These are phyloP conservation scores for Candida pini DNA, from an alignment of 805 yeast species.

Conservation along the genomic window DNA sequence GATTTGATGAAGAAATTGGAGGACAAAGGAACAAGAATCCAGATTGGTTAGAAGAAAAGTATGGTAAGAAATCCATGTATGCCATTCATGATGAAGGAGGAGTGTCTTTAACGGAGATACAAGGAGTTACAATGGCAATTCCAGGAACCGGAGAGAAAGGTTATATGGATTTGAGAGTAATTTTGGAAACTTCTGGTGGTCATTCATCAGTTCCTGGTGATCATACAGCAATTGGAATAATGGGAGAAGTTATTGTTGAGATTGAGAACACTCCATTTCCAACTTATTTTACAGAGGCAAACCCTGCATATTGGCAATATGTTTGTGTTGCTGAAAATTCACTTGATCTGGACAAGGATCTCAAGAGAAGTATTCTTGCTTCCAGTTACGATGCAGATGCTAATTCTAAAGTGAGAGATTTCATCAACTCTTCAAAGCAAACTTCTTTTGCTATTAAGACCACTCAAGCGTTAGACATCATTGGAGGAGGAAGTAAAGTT, in stretches of 20 bases:
- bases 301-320: slow-evolving; percentile 52
- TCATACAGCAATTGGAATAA: slow-evolving; percentile 70
- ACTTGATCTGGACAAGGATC: slow-evolving; percentile 20
- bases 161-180: slow-evolving; percentile 36
- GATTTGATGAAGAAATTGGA: slow-evolving; percentile 72
- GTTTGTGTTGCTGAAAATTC: slow-evolving; percentile 52
- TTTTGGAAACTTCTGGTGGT: slow-evolving; percentile 63
- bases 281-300: slow-evolving; percentile 40
- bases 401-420: slow-evolving; percentile 30
- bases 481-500: slow-evolving; percentile 64
- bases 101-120: slow-evolving; percentile 30
- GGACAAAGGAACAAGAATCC: slow-evolving; percentile 45
- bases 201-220: slow-evolving; percentile 79
- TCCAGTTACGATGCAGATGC: slow-evolving; percentile 33
- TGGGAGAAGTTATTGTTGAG: slow-evolving; percentile 46
- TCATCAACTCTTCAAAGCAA: slow-evolving; percentile 14
- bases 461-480: slow-evolving; percentile 58
- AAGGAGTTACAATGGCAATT: slow-evolving; percentile 46
- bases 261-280: slow-evolving; percentile 53
- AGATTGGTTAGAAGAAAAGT: slow-evolving; percentile 39
- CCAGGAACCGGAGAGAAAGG: slow-evolving; percentile 63
- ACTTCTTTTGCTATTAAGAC: slow-evolving; percentile 45
- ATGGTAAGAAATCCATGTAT: slow-evolving; percentile 53
- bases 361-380: slow-evolving; percentile 28
- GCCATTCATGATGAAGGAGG: slow-evolving; percentile 70